phyloP scores from a whole-genome alignment of 2,329 filamentous ascomycete genomes.

The Colletotrichum noveboracense region DNA sequence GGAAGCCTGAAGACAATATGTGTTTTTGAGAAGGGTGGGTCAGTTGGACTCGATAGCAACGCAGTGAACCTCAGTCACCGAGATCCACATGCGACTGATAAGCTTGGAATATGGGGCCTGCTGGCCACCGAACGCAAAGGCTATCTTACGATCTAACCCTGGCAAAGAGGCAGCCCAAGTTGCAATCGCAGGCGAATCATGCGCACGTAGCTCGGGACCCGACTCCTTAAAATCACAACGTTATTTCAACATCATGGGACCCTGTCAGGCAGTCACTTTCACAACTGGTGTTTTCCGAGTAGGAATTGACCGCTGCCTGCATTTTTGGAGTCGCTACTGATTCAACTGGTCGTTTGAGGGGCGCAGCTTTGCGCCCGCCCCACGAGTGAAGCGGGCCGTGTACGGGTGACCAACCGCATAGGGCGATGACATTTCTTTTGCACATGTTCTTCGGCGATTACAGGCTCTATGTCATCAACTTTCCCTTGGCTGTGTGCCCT shows the following conservation, averaged over 20 bases:
- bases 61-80: not conserved
- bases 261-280: not conserved
- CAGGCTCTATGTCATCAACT: not conserved
- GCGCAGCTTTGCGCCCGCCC: not conserved
- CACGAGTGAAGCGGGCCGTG: not conserved
- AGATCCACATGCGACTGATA: rapidly evolving
- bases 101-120: not conserved
- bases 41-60: not conserved
- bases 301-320: not conserved
- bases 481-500: not conserved
- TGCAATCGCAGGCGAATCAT: not conserved
- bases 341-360: not conserved
- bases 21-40: not conserved
- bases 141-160: not conserved
- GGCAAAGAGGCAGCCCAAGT: not conserved
- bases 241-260: not conserved
- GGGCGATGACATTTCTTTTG: not conserved
- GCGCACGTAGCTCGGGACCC: not conserved
- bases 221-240: not conserved
- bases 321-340: not conserved
- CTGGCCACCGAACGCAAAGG: not conserved
- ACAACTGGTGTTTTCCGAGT: not conserved
- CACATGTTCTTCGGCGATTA: not conserved
- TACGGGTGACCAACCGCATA: not conserved
- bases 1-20: not conserved